phyloP scores from a whole-genome alignment of 345 rosid species.

The Hibiscus trionum region DNA sequence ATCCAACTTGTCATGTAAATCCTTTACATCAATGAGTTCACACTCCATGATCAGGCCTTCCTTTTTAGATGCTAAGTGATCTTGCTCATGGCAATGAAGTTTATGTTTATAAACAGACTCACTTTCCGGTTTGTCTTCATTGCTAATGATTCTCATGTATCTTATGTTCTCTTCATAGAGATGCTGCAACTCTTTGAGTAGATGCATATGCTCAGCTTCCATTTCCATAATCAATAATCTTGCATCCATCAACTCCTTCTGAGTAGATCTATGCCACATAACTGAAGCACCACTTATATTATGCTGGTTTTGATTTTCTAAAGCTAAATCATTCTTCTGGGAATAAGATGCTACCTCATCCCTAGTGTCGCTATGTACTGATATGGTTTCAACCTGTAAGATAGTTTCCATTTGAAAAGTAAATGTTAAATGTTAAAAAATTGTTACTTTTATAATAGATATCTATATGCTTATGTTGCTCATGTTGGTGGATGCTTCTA shows the following conservation, averaged over 20 bases:
- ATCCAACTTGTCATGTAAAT: slow-evolving; percentile 42
- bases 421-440: slow-evolving; percentile 4
- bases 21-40: slow-evolving; percentile 23
- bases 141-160: slow-evolving; percentile 31
- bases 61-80: slow-evolving; percentile 19
- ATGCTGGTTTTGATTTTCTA: slow-evolving; percentile 24
- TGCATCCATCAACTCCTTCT: slow-evolving; percentile 35
- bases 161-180: slow-evolving; percentile 37
- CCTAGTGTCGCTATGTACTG: slow-evolving; percentile 31
- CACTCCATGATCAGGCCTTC: slow-evolving; percentile 16
- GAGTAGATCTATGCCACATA: slow-evolving; percentile 18
- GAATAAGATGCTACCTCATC: slow-evolving; percentile 32
- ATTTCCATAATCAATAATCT: slow-evolving; percentile 27
- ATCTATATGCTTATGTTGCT: slow-evolving; percentile 4
- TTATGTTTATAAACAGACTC: slow-evolving; percentile 21
- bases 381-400: slow-evolving; percentile 47
- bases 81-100: slow-evolving; percentile 17
- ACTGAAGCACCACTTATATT: slow-evolving; percentile 19
- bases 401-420: background rate
- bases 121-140: slow-evolving; percentile 26
- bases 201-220: slow-evolving; percentile 32
- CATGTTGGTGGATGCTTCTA: background rate
- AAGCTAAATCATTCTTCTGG: slow-evolving; percentile 25
- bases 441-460: background rate
- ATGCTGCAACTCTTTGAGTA: slow-evolving; percentile 35